Evolutionary conservation across 1,284 basidiomycete species (phyloP), one percentile per base, ranked within the genome.

Genomic region (Puccinia polysora): DNA sequence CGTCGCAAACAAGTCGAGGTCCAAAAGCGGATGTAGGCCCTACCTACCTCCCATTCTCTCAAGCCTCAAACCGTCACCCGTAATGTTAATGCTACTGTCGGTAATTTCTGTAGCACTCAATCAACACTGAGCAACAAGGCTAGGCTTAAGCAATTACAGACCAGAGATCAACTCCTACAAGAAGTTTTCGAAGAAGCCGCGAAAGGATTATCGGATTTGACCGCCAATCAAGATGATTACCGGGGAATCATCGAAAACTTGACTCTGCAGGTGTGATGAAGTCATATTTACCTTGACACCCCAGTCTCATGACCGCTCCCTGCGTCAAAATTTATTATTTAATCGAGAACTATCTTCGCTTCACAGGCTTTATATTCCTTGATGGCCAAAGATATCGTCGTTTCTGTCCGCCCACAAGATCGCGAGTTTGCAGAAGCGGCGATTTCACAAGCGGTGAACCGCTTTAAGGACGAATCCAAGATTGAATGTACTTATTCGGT

Each of bases 71-170:
- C 10, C 6, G 6, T 50, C 2, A 53, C 49, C n/a, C 23, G 20
- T 15, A 3, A 55, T 68, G 5, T 14, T 38, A 10, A n/a, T n/a
- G n/a, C n/a, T n/a, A n/a, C n/a, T 18, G 18, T 20, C 7, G 34
- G n/a, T n/a, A n/a, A n/a, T n/a, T 32, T 71, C 4, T 32, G 15
- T 79, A 98, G 95, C 78, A 87, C 92, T 5, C 91, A 96, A 80
- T 98, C 95, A 2, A 97, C 90, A 43, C 85, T 94, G 74, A 96
- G 92, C 77, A 98, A 98, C 85, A 91, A 90, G 80, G 92, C 94
- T 5, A 90, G 96, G 67, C 85, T 99, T 77, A 87, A 86, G 80
- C 85, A 98, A 32, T 86, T 98, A 20, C 90, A 95, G 80, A 86
- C 88, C 74, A 87, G 94, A 65, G 95, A 98, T 80, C 91, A 97